Evolutionary conservation across 2,329 filamentous ascomycete genomes (phyloP).

Genomic region (Arthrobotrys sinensis): DNA sequence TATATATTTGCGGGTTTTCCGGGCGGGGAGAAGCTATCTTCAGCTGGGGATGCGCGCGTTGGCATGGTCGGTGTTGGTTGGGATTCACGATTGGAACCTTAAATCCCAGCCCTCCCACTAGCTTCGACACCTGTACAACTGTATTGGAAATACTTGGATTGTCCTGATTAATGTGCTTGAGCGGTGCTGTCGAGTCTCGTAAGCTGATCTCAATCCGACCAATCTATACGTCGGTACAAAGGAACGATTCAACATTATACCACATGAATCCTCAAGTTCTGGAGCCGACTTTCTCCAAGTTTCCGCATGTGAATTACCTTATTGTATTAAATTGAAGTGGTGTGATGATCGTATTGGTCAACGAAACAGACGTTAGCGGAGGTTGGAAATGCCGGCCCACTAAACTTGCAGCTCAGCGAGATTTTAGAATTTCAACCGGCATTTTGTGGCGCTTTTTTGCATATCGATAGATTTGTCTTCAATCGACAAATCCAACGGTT

Average conservation of each 20-base stretch:
- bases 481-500: too few relatives aligned
- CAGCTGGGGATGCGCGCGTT: not conserved
- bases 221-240: not conserved
- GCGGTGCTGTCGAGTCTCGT: not conserved
- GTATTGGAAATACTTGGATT: too few relatives aligned
- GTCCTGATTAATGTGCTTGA: not conserved
- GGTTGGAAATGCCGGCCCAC: not conserved
- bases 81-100: not conserved
- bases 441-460: not conserved
- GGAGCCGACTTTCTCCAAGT: not conserved
- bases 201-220: slow-evolving; percentile 10
- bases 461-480: too few relatives aligned
- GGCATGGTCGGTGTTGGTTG: not conserved
- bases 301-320: slow-evolving; percentile 7
- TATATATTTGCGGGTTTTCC: not conserved
- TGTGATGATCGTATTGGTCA: slow-evolving; percentile 20
- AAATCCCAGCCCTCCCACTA: not conserved
- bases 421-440: slow-evolving; percentile 4
- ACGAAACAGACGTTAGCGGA: not conserved
- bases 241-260: not conserved
- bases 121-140: too few relatives aligned
- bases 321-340: slow-evolving; percentile 3
- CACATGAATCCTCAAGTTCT: not conserved
- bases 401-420: not conserved
- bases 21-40: not conserved